Evolutionary conservation across 441 rosid genomes (phyloP), one percentile per base, ranked within the genome.

Genomic region (Arabidopsis lyrata): DNA sequence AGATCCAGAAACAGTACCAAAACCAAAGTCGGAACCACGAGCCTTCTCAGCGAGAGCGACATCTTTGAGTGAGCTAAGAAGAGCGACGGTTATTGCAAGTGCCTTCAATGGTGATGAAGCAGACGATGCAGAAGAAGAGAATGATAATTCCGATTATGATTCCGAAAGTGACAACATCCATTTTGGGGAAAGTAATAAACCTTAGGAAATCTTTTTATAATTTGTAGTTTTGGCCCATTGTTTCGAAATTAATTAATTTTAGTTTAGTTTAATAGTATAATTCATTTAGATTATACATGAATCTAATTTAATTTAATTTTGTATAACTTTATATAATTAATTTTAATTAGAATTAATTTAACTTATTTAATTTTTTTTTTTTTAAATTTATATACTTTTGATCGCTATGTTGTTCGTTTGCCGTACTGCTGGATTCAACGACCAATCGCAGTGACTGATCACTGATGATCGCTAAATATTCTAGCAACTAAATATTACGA

Each of bases 81-180:
- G 77, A 71, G 60, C 86, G 84, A 62, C 86, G 86, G 66, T 87
- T 82, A 24, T 61, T 80, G 85, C 97, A 89, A 66, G 88, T 82
- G 80, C 90, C 97, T 78, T 92, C 90, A 35, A 95, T 70, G 82
- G 96, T 88, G 74, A 95, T 87, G 78, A 83, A 82, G 69, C 90
- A 87, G 80, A 88, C 86, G 63, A 74, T 64, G 75, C 82, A 82
- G 20, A 91, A 70, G 84, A 87, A 83, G 70, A 91, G 84, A n/a
- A 92, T 77, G 76, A 91, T 86, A 57, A 86, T 81, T 57, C 85
- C 97, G 77, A 93, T 62, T 78, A 91, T 86, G 79, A 88, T 72
- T 63, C 97, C 95, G 83, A 90, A 94, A 0, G 94, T 83, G 3
- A 90, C 32, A 35, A 78, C 86, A 78, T 89, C 97, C 95, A 90